Evolutionary conservation across 106 monocot genomes (phyloP), one percentile per base, ranked within the genome.

Genomic region (Dioscorea dumetorum): DNA sequence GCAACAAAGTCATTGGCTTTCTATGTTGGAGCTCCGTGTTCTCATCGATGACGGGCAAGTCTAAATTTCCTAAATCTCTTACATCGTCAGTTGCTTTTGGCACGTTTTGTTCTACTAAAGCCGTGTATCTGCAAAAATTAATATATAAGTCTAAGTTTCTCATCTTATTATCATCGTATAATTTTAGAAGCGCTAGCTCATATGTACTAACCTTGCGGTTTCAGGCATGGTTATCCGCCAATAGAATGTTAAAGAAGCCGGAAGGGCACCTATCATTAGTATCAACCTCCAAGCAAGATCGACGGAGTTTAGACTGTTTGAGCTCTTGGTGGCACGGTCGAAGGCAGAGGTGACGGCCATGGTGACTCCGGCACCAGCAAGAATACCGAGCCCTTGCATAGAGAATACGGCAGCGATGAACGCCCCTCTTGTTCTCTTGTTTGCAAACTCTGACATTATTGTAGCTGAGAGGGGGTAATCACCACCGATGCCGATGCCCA

Each of bases 151-250:
- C 3, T 17, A 13, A 54, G 15, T 33, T 33, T 17, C 17, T 22
- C 61, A 28, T 28, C 28, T 3, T 28, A 28, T 61, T 41, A 41
- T 41, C 6, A 41, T 0, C 6, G 41, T 14, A 13, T 8, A 18
- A 54, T 51, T 54, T 54, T 12, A 54, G 7, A 2, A 54, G 19
- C 2, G 9, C 9, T 53, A 4, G 18, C 4, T 53, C 9, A 15
- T 54, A 54, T 8, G 15, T 54, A 54, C 11, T 28, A 65, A 81
- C 81, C 81, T 81, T 5, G 81, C 73, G 5, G 82, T 73, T 68
- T 82, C 82, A n/a, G 82, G 82, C 82, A 82, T 82, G 22, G 69
- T 4, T 69, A 82, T 70, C 65, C 82, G 33, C 82, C 82, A 82
- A 33, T 82, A 82, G 49, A 61, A 82, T 5, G 82, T 82, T 18